These are phyloP conservation scores for Microsporum audouinii DNA, from an alignment of 2,329 filamentous ascomycete species.

Conservation along the genomic window DNA sequence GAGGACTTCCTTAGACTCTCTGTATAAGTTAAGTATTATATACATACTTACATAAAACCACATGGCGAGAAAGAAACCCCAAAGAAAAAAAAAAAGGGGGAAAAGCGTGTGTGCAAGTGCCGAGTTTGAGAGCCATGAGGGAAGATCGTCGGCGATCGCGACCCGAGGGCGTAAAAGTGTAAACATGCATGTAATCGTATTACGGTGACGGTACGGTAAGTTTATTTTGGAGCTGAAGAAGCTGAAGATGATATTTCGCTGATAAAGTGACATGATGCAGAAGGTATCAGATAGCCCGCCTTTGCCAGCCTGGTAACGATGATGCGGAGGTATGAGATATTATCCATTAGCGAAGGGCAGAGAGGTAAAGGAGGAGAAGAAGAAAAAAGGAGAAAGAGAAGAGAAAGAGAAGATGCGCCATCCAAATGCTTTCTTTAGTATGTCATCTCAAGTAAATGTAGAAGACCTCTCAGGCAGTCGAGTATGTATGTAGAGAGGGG, in stretches of 20 bases:
- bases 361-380: not conserved
- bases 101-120: not conserved
- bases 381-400: not conserved
- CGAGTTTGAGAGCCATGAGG: not conserved
- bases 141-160: not conserved
- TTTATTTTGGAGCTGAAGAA: not conserved
- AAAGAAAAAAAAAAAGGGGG: not conserved
- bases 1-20: no score
- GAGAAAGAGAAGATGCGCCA: not conserved
- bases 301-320: not conserved
- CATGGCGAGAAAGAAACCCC: not conserved
- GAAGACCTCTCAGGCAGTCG: not conserved
- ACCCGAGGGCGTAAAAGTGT: not conserved
- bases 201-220: not conserved
- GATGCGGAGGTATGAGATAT: not conserved
- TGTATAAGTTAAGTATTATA: no score
- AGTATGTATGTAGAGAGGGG: not conserved
- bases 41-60: not conserved
- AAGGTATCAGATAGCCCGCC: not conserved
- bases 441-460: not conserved
- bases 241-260: not conserved
- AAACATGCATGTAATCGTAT: not conserved
- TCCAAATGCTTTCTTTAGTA: conserved; percentile 1
- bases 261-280: not conserved
- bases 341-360: not conserved